phyloP scores from a whole-genome alignment of 306 rosid species.

The Datisca glomerata region DNA sequence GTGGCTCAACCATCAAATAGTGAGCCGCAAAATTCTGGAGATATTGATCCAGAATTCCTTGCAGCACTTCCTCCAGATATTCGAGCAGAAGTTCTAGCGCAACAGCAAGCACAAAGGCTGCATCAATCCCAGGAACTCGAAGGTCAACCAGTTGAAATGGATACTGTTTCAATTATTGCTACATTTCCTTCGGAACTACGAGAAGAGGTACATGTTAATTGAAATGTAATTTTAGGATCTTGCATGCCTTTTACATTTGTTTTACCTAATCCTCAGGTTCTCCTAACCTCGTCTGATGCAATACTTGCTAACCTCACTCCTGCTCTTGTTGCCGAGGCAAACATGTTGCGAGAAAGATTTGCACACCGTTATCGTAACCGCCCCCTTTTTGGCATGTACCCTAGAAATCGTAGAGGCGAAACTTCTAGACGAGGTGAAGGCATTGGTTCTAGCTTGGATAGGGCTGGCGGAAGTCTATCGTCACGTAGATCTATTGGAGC shows the following conservation, averaged over 20 bases:
- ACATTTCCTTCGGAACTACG: slow-evolving; percentile 94
- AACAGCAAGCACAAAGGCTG: slow-evolving; percentile 89
- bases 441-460: slow-evolving; percentile 52
- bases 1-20: slow-evolving; percentile 58
- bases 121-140: slow-evolving; percentile 96
- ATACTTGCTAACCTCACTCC: slow-evolving; percentile 93
- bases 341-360: slow-evolving; percentile 88
- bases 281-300: slow-evolving; percentile 91
- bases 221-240: not conserved
- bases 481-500: slow-evolving; percentile 71
- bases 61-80: slow-evolving; percentile 98
- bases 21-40: slow-evolving; percentile 65
- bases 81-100: slow-evolving; percentile 95
- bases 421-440: slow-evolving; percentile 74
- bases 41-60: slow-evolving; percentile 98
- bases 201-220: slow-evolving; percentile 58
- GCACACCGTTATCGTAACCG: slow-evolving; percentile 83
- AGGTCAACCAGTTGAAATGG: slow-evolving; percentile 99
- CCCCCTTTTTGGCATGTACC: slow-evolving; percentile 80
- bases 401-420: slow-evolving; percentile 91
- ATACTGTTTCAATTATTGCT: slow-evolving; percentile 93
- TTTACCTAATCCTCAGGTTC: slow-evolving; percentile 43
- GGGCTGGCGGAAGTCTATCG: slow-evolving; percentile 44
- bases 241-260: not conserved
- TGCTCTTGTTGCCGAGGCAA: slow-evolving; percentile 97